Base-by-base conservation (phyloP, 768 basidiomycete genomes). In the Phylloporus rhodoxanthus region DNA sequence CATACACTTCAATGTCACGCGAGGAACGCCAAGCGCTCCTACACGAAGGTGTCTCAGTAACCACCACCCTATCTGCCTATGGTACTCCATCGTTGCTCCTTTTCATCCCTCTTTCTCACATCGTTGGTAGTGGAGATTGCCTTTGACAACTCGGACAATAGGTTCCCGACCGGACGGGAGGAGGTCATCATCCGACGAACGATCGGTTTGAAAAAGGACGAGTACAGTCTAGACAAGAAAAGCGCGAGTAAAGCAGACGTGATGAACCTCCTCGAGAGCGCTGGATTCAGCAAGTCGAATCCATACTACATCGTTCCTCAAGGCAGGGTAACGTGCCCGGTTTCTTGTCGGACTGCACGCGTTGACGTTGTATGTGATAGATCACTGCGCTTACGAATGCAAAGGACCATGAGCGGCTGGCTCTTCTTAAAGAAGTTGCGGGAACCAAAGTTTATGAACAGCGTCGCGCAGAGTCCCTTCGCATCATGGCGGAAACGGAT, bases 301-400 rank as follows among this genome's bases (percentile, higher is more conserved):
- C 96, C 96, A 0, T 99, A 98, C 66, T 99, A 98, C 61, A 99
- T 99, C 57, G 95, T 98, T 0, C 96, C 96, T 2, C 96, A 99
- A 74, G 96, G 96, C 45, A 75, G 95, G 44, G 94, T 96, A 59
- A 68, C 84, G 78, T 14, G 9, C 30, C 25, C 14, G 9, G 3
- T 8, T 25, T 20, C 1, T 4, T 29, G 20, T 34, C n/a, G 9
- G 43, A 48, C 11, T 36, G 19, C 39, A 47, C 25, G 26, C 20
- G 43, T 55, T 62, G 46, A 64, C 23, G 9, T 14, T 41, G 13
- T 23, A 8, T 17, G 5, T 8, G 13, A 2, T 55, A 96, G 90
- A 97, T 99, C 54, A 98, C 95, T 0, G 84, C 90, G 19, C 74
- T 99, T 11, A 99, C 95, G 8, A 99, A 98, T 55, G 94, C 94